phyloP scores from a whole-genome alignment of 495 filamentous ascomycete species.

The Aspergillus kassunensis region DNA sequence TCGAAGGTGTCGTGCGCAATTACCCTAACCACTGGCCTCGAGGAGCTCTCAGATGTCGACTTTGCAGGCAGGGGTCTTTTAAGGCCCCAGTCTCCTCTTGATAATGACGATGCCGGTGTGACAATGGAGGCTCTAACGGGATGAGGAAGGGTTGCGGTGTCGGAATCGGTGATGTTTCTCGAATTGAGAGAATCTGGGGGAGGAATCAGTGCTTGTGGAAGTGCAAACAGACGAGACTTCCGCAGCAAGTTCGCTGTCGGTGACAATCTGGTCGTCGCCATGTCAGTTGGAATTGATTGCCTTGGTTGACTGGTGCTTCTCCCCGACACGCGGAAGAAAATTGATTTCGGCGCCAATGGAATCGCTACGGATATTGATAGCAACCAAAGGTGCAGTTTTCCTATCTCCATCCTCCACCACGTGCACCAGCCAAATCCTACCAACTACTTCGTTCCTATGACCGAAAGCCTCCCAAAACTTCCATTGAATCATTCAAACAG shows the following conservation, averaged over 20 bases:
- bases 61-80: constrained; percentile 78
- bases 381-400: constrained; percentile 8
- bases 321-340: constrained; percentile 30
- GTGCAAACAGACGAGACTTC: constrained; percentile 61
- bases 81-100: constrained; percentile 87
- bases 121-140: constrained; percentile 85
- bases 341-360: constrained; percentile 17
- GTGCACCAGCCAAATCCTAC: too few species aligned
- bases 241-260: constrained; percentile 63
- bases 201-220: constrained; percentile 52
- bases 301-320: constrained; percentile 11
- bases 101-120: constrained; percentile 69
- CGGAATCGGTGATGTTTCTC: constrained; percentile 45
- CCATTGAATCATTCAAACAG: too few species aligned
- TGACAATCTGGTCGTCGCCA: constrained; percentile 49
- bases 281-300: constrained; percentile 30
- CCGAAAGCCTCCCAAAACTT: too few species aligned
- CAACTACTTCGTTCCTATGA: too few species aligned
- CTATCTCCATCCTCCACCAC: too few species aligned
- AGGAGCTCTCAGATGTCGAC: constrained; percentile 63
- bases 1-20: constrained; percentile 77
- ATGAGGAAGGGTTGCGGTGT: constrained; percentile 68
- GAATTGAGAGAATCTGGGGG: constrained; percentile 40
- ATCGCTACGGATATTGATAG: constrained; percentile 12
- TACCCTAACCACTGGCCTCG: constrained; percentile 67